These are phyloP conservation scores for Blastobotrys americana DNA, from an alignment of 805 yeast species.

Conservation along the genomic window DNA sequence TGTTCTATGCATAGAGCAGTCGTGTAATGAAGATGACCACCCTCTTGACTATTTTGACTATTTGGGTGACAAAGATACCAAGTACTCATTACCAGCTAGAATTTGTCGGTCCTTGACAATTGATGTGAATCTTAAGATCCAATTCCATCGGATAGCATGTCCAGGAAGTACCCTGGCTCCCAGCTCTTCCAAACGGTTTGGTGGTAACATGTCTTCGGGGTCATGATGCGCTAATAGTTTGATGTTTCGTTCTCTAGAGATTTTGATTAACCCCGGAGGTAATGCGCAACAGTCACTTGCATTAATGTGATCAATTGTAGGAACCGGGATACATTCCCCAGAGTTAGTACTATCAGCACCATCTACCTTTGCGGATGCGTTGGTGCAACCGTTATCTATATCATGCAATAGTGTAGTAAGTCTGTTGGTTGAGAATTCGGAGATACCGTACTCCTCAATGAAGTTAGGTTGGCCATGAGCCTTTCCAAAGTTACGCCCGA, in stretches of 20 bases:
- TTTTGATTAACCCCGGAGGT: slow-evolving; percentile 26
- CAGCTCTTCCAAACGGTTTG: slow-evolving; percentile 8
- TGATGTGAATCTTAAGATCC: slow-evolving; percentile 21
- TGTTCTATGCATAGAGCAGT: no score
- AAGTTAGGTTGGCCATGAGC: not conserved
- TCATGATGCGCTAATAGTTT: slow-evolving; percentile 31
- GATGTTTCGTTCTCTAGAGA: slow-evolving; percentile 24
- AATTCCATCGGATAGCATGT: slow-evolving; percentile 12
- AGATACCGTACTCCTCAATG: slow-evolving; percentile 22
- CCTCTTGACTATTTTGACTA: no score
- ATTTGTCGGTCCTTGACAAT: slow-evolving; percentile 22
- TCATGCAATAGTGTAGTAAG: slow-evolving; percentile 17
- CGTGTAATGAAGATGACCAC: no score
- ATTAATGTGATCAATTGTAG: slow-evolving; percentile 27
- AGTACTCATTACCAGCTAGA: slow-evolving; percentile 20
- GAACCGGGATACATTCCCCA: slow-evolving; percentile 6
- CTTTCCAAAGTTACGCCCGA: slow-evolving; percentile 6
- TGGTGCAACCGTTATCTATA: slow-evolving; percentile 10
- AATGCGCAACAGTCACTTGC: slow-evolving; percentile 32
- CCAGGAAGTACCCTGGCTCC: slow-evolving; percentile 2
- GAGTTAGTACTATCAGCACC: no score
- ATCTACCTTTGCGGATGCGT: no score
- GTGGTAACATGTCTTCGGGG: slow-evolving; percentile 22
- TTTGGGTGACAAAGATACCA: slow-evolving; percentile 6
- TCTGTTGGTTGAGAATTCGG: slow-evolving; percentile 25